These are phyloP conservation scores for Boletellus ananiceps DNA, from an alignment of 768 basidiomycete genomes.

Conservation along the genomic window DNA sequence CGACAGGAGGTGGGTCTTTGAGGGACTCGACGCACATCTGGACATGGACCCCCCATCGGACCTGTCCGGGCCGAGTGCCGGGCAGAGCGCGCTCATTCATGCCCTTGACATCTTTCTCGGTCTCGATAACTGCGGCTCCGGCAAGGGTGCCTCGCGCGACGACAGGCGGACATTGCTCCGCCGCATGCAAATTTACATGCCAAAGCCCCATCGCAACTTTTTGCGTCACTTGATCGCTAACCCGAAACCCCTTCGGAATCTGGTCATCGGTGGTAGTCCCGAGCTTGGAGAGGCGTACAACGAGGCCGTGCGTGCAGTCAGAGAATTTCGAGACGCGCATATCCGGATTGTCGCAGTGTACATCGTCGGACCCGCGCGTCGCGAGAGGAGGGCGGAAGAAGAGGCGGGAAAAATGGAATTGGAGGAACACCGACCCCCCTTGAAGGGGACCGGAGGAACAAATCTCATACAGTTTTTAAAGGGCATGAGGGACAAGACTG, in stretches of 20 bases:
- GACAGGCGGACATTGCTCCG: constrained; percentile 47
- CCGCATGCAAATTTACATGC: constrained; percentile 82
- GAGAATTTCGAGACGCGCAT: constrained; percentile 69
- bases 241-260: constrained; percentile 49
- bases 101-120: constrained; percentile 70
- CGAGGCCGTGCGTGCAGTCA: not conserved
- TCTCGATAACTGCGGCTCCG: constrained; percentile 44
- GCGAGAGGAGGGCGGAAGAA: constrained; percentile 6
- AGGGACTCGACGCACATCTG: constrained; percentile 50
- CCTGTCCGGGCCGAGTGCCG: constrained; percentile 76
- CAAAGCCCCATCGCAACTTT: constrained; percentile 74
- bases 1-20: constrained; percentile 51
- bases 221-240: constrained; percentile 58
- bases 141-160: constrained; percentile 4
- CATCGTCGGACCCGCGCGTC: constrained; percentile 64
- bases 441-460: constrained; percentile 56
- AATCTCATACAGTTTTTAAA: constrained; percentile 59
- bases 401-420: constrained; percentile 2
- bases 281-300: constrained; percentile 57
- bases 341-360: constrained; percentile 71
- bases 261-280: constrained; percentile 38
- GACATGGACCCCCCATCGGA: constrained; percentile 44
- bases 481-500: constrained; percentile 39
- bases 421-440: constrained; percentile 17
- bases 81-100: constrained; percentile 76